Evolutionary conservation across 2,329 filamentous ascomycete genomes (phyloP).

Genomic region (Lecanosticta acicola): DNA sequence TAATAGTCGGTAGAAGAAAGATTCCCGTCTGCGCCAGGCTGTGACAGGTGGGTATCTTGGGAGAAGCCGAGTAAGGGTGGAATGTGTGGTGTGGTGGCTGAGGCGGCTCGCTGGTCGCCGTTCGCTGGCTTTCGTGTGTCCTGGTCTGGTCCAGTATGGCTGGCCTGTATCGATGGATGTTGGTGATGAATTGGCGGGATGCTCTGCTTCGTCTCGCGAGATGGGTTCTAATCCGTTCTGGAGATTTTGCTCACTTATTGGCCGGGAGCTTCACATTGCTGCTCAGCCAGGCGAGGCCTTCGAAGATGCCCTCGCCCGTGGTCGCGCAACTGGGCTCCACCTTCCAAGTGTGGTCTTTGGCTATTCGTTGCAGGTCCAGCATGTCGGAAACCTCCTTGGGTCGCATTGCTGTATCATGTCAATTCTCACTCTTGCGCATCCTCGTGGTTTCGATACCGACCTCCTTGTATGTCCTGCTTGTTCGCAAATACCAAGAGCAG

Average conservation of each 20-base stretch:
- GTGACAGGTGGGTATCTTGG: background rate
- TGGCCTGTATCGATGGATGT: background rate
- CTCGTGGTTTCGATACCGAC: slow-evolving; percentile 53
- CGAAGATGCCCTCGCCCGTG: slow-evolving; percentile 50
- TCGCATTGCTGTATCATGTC: slow-evolving; percentile 38
- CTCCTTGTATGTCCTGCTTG: slow-evolving; percentile 90
- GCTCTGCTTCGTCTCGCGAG: background rate
- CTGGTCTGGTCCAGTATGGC: background rate
- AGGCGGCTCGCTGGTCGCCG: background rate
- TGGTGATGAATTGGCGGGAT: background rate
- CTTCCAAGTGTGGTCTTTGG: slow-evolving; percentile 51
- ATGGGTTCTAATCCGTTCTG: background rate
- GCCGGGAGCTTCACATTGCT: slow-evolving; percentile 43
- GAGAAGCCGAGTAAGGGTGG: background rate
- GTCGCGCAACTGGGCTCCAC: slow-evolving; percentile 51
- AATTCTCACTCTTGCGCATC: slow-evolving; percentile 1
- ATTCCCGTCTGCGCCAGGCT: slow-evolving; percentile 5
- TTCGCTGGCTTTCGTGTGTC: background rate
- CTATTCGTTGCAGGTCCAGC: slow-evolving; percentile 45
- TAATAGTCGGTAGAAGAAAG: background rate
- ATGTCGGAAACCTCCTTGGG: slow-evolving; percentile 47
- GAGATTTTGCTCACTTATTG: slow-evolving; percentile 18
- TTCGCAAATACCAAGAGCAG: slow-evolving; percentile 97
- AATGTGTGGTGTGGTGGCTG: background rate
- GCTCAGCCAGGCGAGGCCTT: slow-evolving; percentile 48